Conservation (phyloP, 805 yeast genomes). For the Metschnikowia santaceciliae region DNA sequence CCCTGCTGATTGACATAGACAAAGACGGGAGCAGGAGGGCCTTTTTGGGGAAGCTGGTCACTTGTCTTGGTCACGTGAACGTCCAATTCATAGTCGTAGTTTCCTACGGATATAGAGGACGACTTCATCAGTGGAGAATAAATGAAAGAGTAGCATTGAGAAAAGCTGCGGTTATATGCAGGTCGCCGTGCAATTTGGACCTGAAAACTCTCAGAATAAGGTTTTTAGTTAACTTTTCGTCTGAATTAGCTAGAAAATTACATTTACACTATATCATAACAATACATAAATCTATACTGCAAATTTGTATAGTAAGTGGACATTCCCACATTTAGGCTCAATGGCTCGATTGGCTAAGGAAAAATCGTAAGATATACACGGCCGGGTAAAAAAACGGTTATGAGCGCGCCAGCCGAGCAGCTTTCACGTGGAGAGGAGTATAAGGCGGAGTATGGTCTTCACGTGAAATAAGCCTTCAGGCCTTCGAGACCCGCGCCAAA, state of each 20-base stretch:
- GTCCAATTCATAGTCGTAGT: conserved; percentile 12
- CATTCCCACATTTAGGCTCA: too few relatives aligned
- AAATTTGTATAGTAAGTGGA: too few relatives aligned
- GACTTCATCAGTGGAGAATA: conserved; percentile 9
- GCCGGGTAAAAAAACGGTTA: neutral
- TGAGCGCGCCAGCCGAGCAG: neutral
- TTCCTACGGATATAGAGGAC: conserved; percentile 11
- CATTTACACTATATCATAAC: too few relatives aligned
- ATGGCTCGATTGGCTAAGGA: too few relatives aligned
- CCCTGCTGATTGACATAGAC: conserved; percentile 26
- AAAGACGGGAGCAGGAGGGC: conserved; percentile 23
- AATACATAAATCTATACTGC: too few relatives aligned
- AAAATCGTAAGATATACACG: too few relatives aligned
- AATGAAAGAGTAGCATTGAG: neutral
- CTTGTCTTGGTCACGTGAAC: conserved; percentile 7
- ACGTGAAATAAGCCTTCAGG: neutral
- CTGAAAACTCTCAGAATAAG: too few relatives aligned
- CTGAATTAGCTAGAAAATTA: too few relatives aligned
- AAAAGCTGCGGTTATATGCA: neutral
- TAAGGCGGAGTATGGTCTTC: neutral
- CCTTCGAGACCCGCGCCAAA: neutral
- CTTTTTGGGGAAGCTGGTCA: neutral
- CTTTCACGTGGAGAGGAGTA: neutral
- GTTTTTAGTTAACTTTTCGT: too few relatives aligned
- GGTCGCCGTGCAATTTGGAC: neutral